A percentile compares a stretch with the other conserved stretches of the same genome.
phyloP scores from a whole-genome alignment of 805 yeast species.

The Torulaspora franciscae region DNA sequence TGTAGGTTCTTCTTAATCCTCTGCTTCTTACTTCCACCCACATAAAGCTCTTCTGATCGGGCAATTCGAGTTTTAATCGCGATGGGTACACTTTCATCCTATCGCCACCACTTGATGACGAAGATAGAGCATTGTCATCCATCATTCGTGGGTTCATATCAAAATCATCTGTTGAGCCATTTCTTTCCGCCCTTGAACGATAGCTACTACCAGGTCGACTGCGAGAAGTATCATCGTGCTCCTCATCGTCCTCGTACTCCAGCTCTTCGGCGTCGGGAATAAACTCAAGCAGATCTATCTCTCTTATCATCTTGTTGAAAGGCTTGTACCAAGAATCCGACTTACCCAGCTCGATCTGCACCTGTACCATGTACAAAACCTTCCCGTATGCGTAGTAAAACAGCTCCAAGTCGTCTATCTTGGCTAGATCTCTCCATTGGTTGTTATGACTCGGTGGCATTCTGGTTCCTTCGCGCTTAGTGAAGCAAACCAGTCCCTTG shows the following conservation, averaged over 20 bases:
- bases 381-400: constrained; percentile 31
- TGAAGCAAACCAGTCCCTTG: constrained; percentile 20
- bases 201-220: constrained; percentile 1
- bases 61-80: constrained; percentile 20
- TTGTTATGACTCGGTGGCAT: constrained; percentile 33
- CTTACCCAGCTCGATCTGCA: constrained; percentile 29
- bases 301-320: constrained; percentile 23
- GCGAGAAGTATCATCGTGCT: constrained; percentile 1
- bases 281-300: constrained; percentile 23
- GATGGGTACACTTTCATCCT: constrained; percentile 15
- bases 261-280: constrained; percentile 26
- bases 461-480: constrained; percentile 19
- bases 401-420: constrained; percentile 25
- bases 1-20: constrained; percentile 19
- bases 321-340: constrained; percentile 31
- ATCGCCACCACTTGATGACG: constrained; percentile 5
- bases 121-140: constrained; percentile 1
- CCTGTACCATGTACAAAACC: constrained; percentile 28
- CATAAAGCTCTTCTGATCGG: constrained; percentile 18
- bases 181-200: neutral
- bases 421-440: constrained; percentile 23
- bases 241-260: constrained; percentile 14
- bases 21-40: constrained; percentile 28
- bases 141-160: constrained; percentile 9
- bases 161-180: constrained; percentile 1